Evolutionary conservation across 2,329 filamentous ascomycete genomes (phyloP).

Genomic region (Plenodomus tracheiphilus): DNA sequence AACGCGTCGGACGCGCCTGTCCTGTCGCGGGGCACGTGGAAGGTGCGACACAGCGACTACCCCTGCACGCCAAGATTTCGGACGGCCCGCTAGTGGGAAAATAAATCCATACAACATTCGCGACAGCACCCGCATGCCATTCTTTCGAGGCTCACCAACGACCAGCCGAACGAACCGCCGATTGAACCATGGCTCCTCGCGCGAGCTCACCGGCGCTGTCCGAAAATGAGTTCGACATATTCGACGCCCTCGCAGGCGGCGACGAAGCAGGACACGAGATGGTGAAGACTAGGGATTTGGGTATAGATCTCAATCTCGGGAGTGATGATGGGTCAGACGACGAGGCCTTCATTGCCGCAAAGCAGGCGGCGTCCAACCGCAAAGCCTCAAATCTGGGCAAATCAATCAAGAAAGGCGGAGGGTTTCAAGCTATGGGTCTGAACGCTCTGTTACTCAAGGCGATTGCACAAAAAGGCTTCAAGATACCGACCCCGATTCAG

Average conservation of each 20-base stretch:
- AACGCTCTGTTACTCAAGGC: conserved; percentile 84
- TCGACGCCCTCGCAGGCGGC: conserved; percentile 71
- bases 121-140: conserved; percentile 6
- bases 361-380: conserved; percentile 84
- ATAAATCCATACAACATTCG: background rate
- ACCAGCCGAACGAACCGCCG: conserved; percentile 2
- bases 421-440: conserved; percentile 93
- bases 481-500: conserved; percentile 95
- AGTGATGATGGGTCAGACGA: conserved; percentile 67
- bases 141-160: background rate
- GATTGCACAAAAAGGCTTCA: conserved; percentile 92
- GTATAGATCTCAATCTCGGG: conserved; percentile 45
- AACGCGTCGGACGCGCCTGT: conserved; percentile 38
- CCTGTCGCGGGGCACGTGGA: conserved; percentile 26
- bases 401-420: conserved; percentile 90
- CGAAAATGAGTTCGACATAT: conserved; percentile 90
- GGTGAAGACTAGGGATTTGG: conserved; percentile 40
- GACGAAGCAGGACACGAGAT: conserved; percentile 52
- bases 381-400: conserved; percentile 80
- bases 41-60: conserved; percentile 1
- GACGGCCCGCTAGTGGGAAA: conserved; percentile 13
- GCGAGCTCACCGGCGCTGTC: conserved; percentile 80
- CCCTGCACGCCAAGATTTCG: conserved; percentile 31
- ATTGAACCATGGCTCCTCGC: conserved; percentile 67
- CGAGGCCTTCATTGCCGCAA: conserved; percentile 86